Evolutionary conservation across 2,329 filamentous ascomycete species (phyloP), one percentile per base, ranked within the genome.

Genomic region (Botrytis deweyae): DNA sequence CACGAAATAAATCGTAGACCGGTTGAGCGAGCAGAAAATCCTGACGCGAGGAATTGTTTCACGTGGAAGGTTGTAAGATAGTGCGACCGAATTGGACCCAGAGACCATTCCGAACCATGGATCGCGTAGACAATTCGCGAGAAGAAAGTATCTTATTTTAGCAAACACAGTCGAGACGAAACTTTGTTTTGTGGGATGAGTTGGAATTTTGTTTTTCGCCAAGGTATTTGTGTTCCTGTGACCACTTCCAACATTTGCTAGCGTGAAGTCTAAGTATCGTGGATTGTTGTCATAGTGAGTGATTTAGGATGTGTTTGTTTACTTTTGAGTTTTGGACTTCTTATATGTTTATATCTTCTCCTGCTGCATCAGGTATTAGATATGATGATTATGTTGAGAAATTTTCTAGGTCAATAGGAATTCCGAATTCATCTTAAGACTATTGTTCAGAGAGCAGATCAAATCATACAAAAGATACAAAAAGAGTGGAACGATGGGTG

Each of bases 351-450:
- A n/a, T 52, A 38, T 12, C 5, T 22, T 59, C 0, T 25, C 20
- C 1, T 1, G 20, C 9, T 22, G 18, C 8, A 14, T 5, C 10
- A 16, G 25, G 49, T 5, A 3, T 5, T n/a, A 0, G 7, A n/a
- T 14, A 4, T 16, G 25, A 52, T 52, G 25, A 16, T n/a, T n/a
- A 14, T 16, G 25, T n/a, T 5, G 49, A 2, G 12, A n/a, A 3
- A 52, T 16, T 52, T 3, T 52, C 49, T 16, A 12, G 49, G 25
- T 10, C 10, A 4, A 3, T 5, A n/a, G 25, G 2, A n/a, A 14
- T n/a, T n/a, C 0, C 10, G 2, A n/a, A 14, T n/a, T n/a, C 0
- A 52, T n/a, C 25, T 52, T 14, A 16, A n/a, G 49, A n/a, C 12
- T 3, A n/a, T 52, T 52, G 14, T 14, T 52, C 25, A 14, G n/a